Percentiles rank a stretch among this genome's conserved stretches.
These are phyloP conservation scores for Fusarium verticillioides DNA, from an alignment of 2,329 filamentous ascomycete species.

Conservation along the genomic window DNA sequence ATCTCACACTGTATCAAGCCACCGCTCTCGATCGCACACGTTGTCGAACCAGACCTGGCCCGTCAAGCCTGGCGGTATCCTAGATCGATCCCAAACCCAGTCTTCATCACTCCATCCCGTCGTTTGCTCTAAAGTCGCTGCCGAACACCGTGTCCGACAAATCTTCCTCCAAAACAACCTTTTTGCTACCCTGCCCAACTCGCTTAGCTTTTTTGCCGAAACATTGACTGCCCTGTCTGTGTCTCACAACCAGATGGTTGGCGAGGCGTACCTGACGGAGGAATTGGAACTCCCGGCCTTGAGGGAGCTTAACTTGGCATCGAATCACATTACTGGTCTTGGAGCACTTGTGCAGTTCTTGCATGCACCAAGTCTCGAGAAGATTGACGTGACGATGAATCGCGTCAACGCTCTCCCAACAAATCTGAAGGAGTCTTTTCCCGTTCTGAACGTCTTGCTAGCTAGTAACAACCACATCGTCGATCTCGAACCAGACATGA, in stretches of 20 bases:
- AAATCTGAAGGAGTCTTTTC: slow-evolving; percentile 73
- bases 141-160: slow-evolving; percentile 62
- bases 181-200: slow-evolving; percentile 75
- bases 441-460: slow-evolving; percentile 75
- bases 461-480: slow-evolving; percentile 83
- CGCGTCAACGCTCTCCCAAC: slow-evolving; percentile 76
- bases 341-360: slow-evolving; percentile 73
- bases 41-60: slow-evolving; percentile 62
- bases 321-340: slow-evolving; percentile 78
- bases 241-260: slow-evolving; percentile 77
- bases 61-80: slow-evolving; percentile 68
- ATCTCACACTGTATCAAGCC: slow-evolving; percentile 59
- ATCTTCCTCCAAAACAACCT: slow-evolving; percentile 82
- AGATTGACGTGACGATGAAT: slow-evolving; percentile 85
- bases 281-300: slow-evolving; percentile 77
- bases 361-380: slow-evolving; percentile 78
- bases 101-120: slow-evolving; percentile 69
- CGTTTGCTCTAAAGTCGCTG: slow-evolving; percentile 65
- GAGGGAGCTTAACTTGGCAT: slow-evolving; percentile 79
- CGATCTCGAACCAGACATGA: slow-evolving; percentile 76
- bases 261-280: slow-evolving; percentile 72
- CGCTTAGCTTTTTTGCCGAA: slow-evolving; percentile 76
- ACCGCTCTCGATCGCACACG: slow-evolving; percentile 58
- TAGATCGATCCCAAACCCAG: slow-evolving; percentile 77
- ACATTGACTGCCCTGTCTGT: slow-evolving; percentile 79